Evolutionary conservation across 208 protist species (phyloP).

Genomic region (Vickermania ingenoplastis): DNA sequence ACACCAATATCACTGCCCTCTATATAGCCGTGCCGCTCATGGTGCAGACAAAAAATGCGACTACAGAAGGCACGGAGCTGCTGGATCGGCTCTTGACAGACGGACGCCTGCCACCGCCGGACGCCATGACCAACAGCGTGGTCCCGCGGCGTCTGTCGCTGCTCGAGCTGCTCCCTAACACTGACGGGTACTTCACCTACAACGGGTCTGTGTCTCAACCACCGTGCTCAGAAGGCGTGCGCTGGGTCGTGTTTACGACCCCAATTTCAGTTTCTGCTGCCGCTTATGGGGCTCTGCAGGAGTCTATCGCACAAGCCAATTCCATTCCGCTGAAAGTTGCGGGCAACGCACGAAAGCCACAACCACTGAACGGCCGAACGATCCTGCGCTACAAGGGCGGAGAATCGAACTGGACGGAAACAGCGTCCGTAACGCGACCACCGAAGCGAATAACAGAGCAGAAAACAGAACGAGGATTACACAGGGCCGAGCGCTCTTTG

Average conservation of each 20-base stretch:
- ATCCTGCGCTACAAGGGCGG: slow-evolving; percentile 60
- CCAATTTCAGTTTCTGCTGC: slow-evolving; percentile 43
- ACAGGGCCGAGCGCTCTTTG: too few species aligned
- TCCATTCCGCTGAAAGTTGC: slow-evolving; percentile 39
- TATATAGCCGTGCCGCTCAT: slow-evolving; percentile 52
- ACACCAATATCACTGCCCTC: slow-evolving; percentile 20
- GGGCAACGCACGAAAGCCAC: slow-evolving; percentile 46
- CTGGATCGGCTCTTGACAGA: slow-evolving; percentile 49
- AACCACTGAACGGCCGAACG: slow-evolving; percentile 46
- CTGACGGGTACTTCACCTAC: slow-evolving; percentile 65
- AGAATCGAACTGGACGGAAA: background rate
- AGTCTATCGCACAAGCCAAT: slow-evolving; percentile 28
- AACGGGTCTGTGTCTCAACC: slow-evolving; percentile 67
- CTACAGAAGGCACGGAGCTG: slow-evolving; percentile 42
- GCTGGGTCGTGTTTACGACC: slow-evolving; percentile 75
- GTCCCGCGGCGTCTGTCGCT: slow-evolving; percentile 40
- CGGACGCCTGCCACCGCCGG: slow-evolving; percentile 31
- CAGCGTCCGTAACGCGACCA: slow-evolving; percentile 5
- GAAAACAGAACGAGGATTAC: background rate
- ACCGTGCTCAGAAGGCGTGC: slow-evolving; percentile 62
- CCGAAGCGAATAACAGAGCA: background rate
- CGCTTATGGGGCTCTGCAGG: slow-evolving; percentile 33
- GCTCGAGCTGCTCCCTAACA: slow-evolving; percentile 26
- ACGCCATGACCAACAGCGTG: slow-evolving; percentile 53
- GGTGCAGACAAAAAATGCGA: slow-evolving; percentile 38